Evolutionary conservation across 768 basidiomycete species (phyloP), one percentile per base, ranked within the genome.

Genomic region (Boletus rubropictus): DNA sequence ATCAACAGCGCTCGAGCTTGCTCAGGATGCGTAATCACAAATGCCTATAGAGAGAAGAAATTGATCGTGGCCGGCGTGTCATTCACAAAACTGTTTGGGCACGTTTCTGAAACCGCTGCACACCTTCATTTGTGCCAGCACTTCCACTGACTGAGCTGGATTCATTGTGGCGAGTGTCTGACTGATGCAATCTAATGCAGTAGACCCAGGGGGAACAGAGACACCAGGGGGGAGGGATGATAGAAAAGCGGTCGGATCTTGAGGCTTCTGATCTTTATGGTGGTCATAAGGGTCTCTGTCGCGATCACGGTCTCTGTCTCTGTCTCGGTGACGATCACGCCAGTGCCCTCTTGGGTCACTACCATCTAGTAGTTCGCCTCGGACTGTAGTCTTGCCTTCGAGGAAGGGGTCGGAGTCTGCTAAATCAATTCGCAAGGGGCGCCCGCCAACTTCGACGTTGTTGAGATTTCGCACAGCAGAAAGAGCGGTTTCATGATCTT

Each of bases 81-180:
- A 57, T 63, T 52, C 58, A 43, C 58, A 52, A 55, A 25, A 49
- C 38, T 61, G 46, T 47, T 49, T 34, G 37, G 44, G 42, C 47
- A 58, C 12, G 48, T 56, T 58, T 53, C 44, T 44, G 45, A 33
- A 56, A 56, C 40, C 51, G 43, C 39, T 42, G 68, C 76, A 60
- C 64, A 94, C 96, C 84, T 98, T 98, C 87, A 95, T 94, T 66
- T 96, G 91, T n/a, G 87, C 87, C 55, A 99, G 72, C 8, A 97
- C 86, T 68, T 99, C 95, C 69, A 94, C 81, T 52, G 95, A 72
- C 61, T 95, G 89, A 32, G 72, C 76, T 0, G 91, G 89, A 44
- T 81, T 79, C 74, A 95, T 88, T 24, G 73, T 81, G 34, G 87
- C 94, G 37, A 99, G 75, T 3, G 84, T 86, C 61, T 86, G 80